Evolutionary conservation across 2,329 filamentous ascomycete genomes (phyloP), one percentile per base, ranked within the genome.

Genomic region (Ophiostoma piceae): DNA sequence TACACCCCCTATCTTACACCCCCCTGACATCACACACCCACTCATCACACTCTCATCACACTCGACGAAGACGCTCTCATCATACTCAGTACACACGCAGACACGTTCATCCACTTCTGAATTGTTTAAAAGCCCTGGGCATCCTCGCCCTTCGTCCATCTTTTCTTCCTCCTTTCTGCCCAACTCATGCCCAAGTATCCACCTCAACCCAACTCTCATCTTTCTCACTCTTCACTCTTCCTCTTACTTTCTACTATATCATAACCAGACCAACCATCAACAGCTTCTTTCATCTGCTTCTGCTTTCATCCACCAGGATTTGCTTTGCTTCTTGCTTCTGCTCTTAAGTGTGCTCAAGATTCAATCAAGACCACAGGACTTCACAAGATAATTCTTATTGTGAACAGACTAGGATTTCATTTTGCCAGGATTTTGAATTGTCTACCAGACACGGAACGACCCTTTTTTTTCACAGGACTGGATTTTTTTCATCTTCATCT

Each of bases 111-210:
- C 54, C 64, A 60, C 66, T 26, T 54, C 26, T 35, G 65, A 47
- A 66, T 29, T 16, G 37, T 66, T 66, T 43, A 66, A 66, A 66
- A 47, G 39, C 37, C 47, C 47, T 67, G 66, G n/a, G 39, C 66
- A 68, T 54, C 57, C 66, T 41, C 35, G n/a, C 26, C 60, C 11
- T 57, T 29, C 43, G 26, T n/a, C 26, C 39, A 51, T 32, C 41
- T 35, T 69, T 39, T 43, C 16, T 57, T 69, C 3, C 68, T 66
- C 51, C 65, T 75, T 76, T 75, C 76, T 76, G 75, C 76, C 74
- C 76, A 76, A 75, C 69, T 70, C 71, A 70, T 73, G 73, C 76
- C 76, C 76, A 78, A 78, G 68, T 67, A 72, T 69, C 69, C 71
- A 73, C 67, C 54, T 19, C 69, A 66, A 47, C 65, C 39, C 39